Evolutionary conservation across 2,329 filamentous ascomycete species (phyloP).

Genomic region (Ophiostoma pallidulum): DNA sequence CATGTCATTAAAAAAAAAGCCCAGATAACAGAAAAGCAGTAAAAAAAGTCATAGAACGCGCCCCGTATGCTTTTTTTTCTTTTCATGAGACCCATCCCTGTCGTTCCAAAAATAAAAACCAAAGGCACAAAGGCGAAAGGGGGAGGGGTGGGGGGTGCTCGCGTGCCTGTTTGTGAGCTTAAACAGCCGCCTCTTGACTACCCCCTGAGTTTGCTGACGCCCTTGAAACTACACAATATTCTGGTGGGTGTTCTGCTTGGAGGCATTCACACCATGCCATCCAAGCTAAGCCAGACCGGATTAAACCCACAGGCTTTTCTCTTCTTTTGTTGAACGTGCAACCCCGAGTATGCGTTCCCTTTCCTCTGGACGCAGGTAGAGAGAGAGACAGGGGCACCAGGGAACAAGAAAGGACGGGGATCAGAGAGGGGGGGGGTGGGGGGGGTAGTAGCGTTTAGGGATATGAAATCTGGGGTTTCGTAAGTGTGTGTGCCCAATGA

Average conservation of each 20-base stretch:
- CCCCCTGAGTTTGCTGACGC: no score
- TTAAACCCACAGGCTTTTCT: no score
- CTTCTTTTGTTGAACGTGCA: neutral
- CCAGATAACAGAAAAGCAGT: conserved; percentile 3
- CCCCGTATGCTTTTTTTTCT: conserved; percentile 8
- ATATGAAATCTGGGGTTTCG: neutral
- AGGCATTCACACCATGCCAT: no score
- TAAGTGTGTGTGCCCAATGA: neutral
- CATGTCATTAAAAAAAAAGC: conserved; percentile 9
- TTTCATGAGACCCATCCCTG: neutral
- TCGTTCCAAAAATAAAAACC: no score
- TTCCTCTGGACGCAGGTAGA: conserved; percentile 1
- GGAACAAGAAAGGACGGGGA: no score
- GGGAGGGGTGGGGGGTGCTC: no score
- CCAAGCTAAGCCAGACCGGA: no score
- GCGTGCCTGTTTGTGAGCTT: no score
- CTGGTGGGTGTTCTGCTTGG: neutral
- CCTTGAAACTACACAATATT: neutral
- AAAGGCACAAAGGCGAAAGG: no score
- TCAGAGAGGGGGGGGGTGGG: neutral
- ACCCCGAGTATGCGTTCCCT: neutral
- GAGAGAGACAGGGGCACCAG: neutral
- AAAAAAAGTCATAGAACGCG: conserved; percentile 1
- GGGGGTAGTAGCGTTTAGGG: neutral
- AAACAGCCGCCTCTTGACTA: no score